Conservation (phyloP, 768 basidiomycete species). For the Neoboletus subvelutipes region DNA sequence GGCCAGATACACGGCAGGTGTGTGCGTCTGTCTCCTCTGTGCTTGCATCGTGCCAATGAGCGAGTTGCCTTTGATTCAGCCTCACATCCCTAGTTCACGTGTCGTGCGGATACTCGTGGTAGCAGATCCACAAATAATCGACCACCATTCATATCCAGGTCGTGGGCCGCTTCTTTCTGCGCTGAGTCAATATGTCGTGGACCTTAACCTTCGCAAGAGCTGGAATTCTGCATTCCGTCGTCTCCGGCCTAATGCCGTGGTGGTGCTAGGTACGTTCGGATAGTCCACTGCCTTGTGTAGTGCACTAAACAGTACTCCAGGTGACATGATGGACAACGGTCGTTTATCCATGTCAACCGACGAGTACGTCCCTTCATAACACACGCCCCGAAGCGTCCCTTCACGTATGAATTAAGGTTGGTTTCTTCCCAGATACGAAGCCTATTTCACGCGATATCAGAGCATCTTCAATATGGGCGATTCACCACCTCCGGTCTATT, state of each 20-base stretch:
- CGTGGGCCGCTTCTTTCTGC: constrained; percentile 54
- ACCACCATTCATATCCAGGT: constrained; percentile 69
- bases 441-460: constrained; percentile 65
- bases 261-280: constrained; percentile 62
- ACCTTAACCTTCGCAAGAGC: constrained; percentile 81
- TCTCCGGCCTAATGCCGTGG: constrained; percentile 64
- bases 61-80: constrained; percentile 11
- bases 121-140: constrained; percentile 86
- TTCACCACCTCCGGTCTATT: constrained; percentile 53
- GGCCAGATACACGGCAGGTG: constrained; percentile 53
- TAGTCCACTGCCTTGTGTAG: not conserved
- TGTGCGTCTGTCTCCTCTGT: constrained; percentile 13
- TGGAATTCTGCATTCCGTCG: constrained; percentile 65
- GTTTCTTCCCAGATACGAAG: constrained; percentile 59
- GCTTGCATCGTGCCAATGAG: not conserved
- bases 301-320: constrained; percentile 8
- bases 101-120: constrained; percentile 57
- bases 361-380: constrained; percentile 54
- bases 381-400: not conserved
- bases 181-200: constrained; percentile 64
- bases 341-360: constrained; percentile 57
- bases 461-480: constrained; percentile 59
- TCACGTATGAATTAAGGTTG: constrained; percentile 6
- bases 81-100: constrained; percentile 20
- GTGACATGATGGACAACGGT: constrained; percentile 89